Evolutionary conservation across 2,329 filamentous ascomycete genomes (phyloP).

Genomic region (Mycosphaerelloides madeirae): DNA sequence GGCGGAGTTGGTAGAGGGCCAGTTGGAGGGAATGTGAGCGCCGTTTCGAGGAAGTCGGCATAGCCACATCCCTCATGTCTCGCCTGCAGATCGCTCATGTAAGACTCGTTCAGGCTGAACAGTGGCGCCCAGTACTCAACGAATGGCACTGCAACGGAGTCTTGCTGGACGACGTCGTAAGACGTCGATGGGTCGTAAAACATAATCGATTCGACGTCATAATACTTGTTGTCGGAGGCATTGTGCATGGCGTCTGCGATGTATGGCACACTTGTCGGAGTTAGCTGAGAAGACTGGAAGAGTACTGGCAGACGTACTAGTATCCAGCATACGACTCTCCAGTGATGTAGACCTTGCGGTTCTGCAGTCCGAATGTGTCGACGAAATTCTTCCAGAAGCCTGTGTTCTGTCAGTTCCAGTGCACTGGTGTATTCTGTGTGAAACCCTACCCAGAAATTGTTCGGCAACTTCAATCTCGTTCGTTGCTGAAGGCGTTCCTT

Average conservation of each 20-base stretch:
- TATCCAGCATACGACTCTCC: constrained; percentile 50
- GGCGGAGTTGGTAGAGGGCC: constrained; percentile 54
- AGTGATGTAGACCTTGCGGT: constrained; percentile 60
- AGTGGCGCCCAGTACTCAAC: constrained; percentile 57
- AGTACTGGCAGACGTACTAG: constrained; percentile 10
- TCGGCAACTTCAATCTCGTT: constrained; percentile 39
- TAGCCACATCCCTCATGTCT: constrained; percentile 56
- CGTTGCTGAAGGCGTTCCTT: constrained; percentile 34
- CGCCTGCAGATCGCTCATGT: constrained; percentile 49
- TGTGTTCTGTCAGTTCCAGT: constrained; percentile 31
- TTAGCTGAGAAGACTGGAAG: not conserved
- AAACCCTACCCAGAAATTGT: constrained; percentile 29
- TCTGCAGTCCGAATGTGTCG: constrained; percentile 44
- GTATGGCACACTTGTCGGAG: constrained; percentile 54
- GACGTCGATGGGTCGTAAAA: constrained; percentile 68
- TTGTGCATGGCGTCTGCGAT: constrained; percentile 70
- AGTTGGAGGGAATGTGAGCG: constrained; percentile 64
- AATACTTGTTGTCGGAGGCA: constrained; percentile 61
- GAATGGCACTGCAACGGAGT: constrained; percentile 53
- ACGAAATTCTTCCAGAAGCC: constrained; percentile 50
- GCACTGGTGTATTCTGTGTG: constrained; percentile 36
- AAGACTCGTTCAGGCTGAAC: constrained; percentile 61
- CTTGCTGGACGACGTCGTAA: constrained; percentile 47
- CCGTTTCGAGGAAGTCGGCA: constrained; percentile 54
- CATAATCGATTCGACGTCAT: constrained; percentile 62